Percentiles rank a stretch among this genome's conserved stretches.
These are phyloP conservation scores for Lanzia echinophila DNA, from an alignment of 2,329 filamentous ascomycete species.

Conservation along the genomic window DNA sequence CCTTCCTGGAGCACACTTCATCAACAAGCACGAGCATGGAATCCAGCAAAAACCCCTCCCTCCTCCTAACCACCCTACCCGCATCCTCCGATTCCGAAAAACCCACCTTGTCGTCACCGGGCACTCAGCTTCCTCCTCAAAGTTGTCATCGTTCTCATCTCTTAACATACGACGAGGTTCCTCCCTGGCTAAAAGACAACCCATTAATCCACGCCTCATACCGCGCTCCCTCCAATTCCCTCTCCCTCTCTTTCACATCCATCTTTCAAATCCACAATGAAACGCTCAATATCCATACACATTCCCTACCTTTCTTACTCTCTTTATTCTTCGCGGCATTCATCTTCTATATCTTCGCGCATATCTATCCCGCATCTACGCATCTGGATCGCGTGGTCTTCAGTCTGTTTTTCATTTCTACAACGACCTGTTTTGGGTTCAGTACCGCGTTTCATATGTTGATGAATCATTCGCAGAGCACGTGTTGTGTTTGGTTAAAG, in stretches of 20 bases:
- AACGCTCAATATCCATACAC: conserved; percentile 6
- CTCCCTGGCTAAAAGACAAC: conserved; percentile 5
- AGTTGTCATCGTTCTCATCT: neutral
- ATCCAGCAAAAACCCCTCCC: neutral
- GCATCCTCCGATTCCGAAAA: neutral
- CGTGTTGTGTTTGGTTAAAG: neutral
- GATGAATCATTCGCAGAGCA: conserved; percentile 3
- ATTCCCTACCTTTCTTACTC: neutral
- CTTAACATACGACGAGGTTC: conserved; percentile 4
- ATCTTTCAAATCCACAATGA: conserved; percentile 1
- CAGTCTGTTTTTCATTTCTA: neutral
- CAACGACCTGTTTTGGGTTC: neutral
- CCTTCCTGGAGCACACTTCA: neutral
- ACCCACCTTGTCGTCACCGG: neutral
- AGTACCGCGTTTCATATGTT: conserved; percentile 4
- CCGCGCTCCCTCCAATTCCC: neutral
- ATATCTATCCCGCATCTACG: neutral
- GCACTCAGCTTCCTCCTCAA: neutral
- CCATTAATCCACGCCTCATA: conserved; percentile 1
- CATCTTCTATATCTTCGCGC: neutral
- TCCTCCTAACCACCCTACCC: neutral
- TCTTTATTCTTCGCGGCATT: neutral
- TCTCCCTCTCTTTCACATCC: neutral
- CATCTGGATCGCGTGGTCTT: neutral
- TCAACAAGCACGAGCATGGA: neutral